A percentile compares a stretch with the other conserved stretches of the same genome.
These are phyloP conservation scores for Orbilia blumenaviensis DNA, from an alignment of 2,329 filamentous ascomycete genomes.

Conservation along the genomic window DNA sequence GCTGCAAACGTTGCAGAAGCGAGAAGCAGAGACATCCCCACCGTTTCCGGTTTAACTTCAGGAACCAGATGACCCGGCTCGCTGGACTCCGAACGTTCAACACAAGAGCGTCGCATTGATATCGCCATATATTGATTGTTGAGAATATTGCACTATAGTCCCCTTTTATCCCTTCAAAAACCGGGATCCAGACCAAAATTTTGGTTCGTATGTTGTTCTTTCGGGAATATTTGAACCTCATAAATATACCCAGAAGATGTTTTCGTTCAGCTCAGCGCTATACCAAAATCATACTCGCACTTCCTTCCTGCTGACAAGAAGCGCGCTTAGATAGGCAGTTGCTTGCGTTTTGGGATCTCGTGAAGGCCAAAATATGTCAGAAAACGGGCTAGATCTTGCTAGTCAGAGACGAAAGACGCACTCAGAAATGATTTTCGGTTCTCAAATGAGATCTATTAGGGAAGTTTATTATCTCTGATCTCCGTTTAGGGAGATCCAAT, in stretches of 20 bases:
- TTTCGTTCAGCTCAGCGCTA: background rate
- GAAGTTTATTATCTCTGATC: background rate
- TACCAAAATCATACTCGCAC: background rate
- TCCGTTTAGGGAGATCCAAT: background rate
- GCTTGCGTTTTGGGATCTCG: background rate
- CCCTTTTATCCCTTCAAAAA: too few relatives aligned
- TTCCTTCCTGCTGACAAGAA: too few relatives aligned
- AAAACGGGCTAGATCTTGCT: background rate
- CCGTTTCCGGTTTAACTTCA: slow-evolving; percentile 31
- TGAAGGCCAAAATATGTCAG: too few relatives aligned
- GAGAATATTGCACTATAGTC: too few relatives aligned
- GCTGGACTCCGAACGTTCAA: slow-evolving; percentile 7
- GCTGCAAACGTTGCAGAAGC: slow-evolving; percentile 16
- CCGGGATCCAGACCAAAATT: too few relatives aligned
- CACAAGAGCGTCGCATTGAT: too few relatives aligned
- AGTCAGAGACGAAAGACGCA: background rate
- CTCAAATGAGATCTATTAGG: slow-evolving; percentile 3
- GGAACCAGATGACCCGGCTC: background rate
- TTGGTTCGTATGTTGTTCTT: too few relatives aligned
- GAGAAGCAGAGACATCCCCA: background rate
- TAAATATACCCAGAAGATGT: background rate
- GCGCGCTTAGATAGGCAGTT: background rate
- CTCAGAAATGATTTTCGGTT: background rate
- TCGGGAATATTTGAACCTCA: too few relatives aligned
- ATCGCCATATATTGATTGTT: too few relatives aligned